Percentiles rank a stretch among this genome's conserved stretches.
These are phyloP conservation scores for Rhodomyrtus tomentosa DNA, from an alignment of 345 rosid species.

Conservation along the genomic window DNA sequence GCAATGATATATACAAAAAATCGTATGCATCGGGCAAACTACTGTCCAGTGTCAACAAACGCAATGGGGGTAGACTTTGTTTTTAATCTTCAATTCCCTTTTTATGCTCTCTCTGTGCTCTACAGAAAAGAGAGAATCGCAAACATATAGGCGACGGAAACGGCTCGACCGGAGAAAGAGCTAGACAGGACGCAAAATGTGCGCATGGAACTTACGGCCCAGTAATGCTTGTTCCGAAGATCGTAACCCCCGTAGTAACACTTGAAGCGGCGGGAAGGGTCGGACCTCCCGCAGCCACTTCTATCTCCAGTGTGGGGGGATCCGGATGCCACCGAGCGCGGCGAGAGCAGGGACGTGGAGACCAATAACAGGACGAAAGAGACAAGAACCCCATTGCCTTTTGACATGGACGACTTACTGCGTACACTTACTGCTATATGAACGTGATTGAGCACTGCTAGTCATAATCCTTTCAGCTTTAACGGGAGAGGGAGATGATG, in stretches of 20 bases:
- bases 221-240: constrained; percentile 48
- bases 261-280: constrained; percentile 44
- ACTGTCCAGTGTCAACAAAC: background rate
- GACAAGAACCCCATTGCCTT: constrained; percentile 8
- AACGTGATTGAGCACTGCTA: background rate
- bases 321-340: background rate
- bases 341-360: constrained; percentile 13
- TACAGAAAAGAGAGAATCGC: background rate
- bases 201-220: constrained; percentile 42
- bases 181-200: background rate
- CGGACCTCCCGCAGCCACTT: constrained; percentile 28
- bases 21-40: background rate
- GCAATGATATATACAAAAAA: background rate
- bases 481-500: background rate
- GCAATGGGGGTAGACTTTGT: background rate
- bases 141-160: background rate
- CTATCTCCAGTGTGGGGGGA: constrained; percentile 2
- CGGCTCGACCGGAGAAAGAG: background rate
- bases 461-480: background rate
- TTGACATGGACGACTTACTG: constrained; percentile 4
- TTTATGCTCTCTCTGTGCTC: background rate
- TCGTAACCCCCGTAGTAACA: constrained; percentile 42
- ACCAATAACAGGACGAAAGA: constrained; percentile 20
- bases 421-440: background rate
- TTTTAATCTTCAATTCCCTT: background rate